phyloP scores from a whole-genome alignment of 1,284 basidiomycete species.

The Cutaneotrichosporon curvatum region DNA sequence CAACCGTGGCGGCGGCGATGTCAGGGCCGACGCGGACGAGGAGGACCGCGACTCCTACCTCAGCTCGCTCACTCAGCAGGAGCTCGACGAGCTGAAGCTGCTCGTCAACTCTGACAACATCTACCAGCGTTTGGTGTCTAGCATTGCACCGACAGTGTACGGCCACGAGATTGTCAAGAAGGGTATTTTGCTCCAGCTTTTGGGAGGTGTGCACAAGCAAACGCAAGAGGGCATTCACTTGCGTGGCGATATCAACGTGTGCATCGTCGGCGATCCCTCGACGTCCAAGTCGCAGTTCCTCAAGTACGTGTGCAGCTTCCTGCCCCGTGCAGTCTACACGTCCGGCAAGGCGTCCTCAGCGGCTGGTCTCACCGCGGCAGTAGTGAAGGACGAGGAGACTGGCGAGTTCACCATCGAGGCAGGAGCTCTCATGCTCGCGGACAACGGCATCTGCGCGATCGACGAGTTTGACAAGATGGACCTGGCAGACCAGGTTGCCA shows the following conservation, averaged over 20 bases:
- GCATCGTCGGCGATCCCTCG: conserved; percentile 94
- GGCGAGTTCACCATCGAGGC: conserved; percentile 99
- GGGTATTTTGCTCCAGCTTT: conserved; percentile 90
- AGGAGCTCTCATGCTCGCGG: conserved; percentile 96
- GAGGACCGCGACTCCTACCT: conserved; percentile 72
- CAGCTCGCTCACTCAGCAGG: conserved; percentile 79
- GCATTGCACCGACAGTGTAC: conserved; percentile 96
- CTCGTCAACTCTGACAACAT: conserved; percentile 95
- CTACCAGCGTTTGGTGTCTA: conserved; percentile 85
- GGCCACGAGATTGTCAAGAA: conserved; percentile 99
- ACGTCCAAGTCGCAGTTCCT: conserved; percentile 98
- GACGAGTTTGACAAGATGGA: conserved; percentile 99
- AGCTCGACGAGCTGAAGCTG: conserved; percentile 85
- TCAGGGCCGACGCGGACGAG: conserved; percentile 74
- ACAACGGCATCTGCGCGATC: conserved; percentile 99
- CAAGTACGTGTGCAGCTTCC: conserved; percentile 98
- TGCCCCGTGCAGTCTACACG: conserved; percentile 96
- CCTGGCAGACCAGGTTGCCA: conserved; percentile 94
- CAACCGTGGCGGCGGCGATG: conserved; percentile 67
- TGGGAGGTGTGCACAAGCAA: conserved; percentile 99
- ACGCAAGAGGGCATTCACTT: conserved; percentile 94
- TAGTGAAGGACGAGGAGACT: conserved; percentile 97
- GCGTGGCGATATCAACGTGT: conserved; percentile 96
- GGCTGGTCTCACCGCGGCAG: conserved; percentile 96
- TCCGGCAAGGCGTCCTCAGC: conserved; percentile 98